Conservation (phyloP, 2,329 filamentous ascomycete genomes). For the Fusarium hainanense region DNA sequence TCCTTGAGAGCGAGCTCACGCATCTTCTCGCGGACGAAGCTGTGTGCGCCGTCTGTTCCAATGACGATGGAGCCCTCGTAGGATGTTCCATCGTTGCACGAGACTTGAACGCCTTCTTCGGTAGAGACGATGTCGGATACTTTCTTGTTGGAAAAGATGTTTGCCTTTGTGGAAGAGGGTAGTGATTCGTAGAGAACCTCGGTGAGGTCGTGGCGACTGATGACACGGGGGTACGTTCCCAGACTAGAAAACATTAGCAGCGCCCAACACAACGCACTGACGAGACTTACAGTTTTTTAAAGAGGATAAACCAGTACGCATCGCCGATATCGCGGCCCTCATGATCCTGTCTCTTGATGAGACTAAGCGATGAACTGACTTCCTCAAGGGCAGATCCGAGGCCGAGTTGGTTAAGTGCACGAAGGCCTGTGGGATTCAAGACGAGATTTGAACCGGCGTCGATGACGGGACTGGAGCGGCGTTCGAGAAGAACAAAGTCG, state of each 20-base stretch:
- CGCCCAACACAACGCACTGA: fast-evolving
- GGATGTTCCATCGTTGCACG: slow-evolving; percentile 30
- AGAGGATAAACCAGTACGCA: slow-evolving; percentile 36
- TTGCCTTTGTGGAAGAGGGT: slow-evolving; percentile 43
- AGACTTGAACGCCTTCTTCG: slow-evolving; percentile 24
- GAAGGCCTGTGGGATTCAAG: slow-evolving; percentile 46
- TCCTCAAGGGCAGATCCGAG: slow-evolving; percentile 39
- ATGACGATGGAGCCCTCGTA: slow-evolving; percentile 39
- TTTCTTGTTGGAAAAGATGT: slow-evolving; percentile 26
- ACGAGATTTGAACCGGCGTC: slow-evolving; percentile 49
- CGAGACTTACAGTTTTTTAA: slow-evolving; percentile 42
- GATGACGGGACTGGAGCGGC: slow-evolving; percentile 42
- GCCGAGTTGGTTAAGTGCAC: slow-evolving; percentile 51
- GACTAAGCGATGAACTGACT: slow-evolving; percentile 38
- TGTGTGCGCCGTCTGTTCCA: slow-evolving; percentile 40
- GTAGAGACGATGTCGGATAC: slow-evolving; percentile 26
- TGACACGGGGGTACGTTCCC: slow-evolving; percentile 43
- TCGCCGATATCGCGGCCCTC: slow-evolving; percentile 45
- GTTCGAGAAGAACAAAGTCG: slow-evolving; percentile 55
- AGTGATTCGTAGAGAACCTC: slow-evolving; percentile 48
- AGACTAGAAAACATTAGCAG: slow-evolving; percentile 31
- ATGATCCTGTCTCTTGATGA: slow-evolving; percentile 42
- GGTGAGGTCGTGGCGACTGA: slow-evolving; percentile 53
- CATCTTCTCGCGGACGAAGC: slow-evolving; percentile 26
- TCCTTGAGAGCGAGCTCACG: slow-evolving; percentile 45